Evolutionary conservation across 176 grass and related monocot genomes (phyloP), one percentile per base, ranked within the genome.

Genomic region (Pontederia paniculata): DNA sequence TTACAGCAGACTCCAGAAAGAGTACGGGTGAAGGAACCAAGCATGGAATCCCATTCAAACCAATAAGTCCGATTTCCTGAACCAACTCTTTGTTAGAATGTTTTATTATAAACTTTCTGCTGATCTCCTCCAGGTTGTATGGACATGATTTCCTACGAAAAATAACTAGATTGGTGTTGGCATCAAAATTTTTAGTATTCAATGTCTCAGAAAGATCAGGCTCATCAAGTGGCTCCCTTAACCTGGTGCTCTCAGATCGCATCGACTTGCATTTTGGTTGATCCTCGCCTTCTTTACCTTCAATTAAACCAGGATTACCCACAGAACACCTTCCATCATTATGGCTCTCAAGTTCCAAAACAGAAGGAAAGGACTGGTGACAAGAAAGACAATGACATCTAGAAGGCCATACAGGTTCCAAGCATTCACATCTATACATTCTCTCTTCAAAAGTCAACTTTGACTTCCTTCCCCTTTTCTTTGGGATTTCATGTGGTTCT

Each of bases 321-420:
- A 45, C 50, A 12, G 44, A 74, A 69, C 93, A 97, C 67, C 80
- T 90, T 71, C 77, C 79, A 81, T 74, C 70, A 74, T 65, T 74
- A 81, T 97, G 93, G 46, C 58, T 62, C 68, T 97, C 86, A 74
- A 84, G 81, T 75, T 97, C 93, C 3, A 41, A 22, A 14, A 23
- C 56, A 18, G 71, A 67, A 15, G 52, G 65, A 52, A 88, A 88
- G 50, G 86, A 79, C 13, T 84, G 77, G 69, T 97, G 93, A 68
- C 93, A 97, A 59, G 71, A 78, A 53, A 79, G 72, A 72, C 93
- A 97, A 47, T 97, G 93, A 17, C 81, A 46, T 65, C 80, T 59
- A 79, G 80, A 87, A 87, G 82, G 76, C 83, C 80, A 90, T 65
- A 84, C 48, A 56, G 80, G 80, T 67, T 97, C 93, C 46, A 97